Percentiles rank a stretch among this genome's conserved stretches.
phyloP scores from a whole-genome alignment of 257 asterid genomes.

The Lycium barbarum region DNA sequence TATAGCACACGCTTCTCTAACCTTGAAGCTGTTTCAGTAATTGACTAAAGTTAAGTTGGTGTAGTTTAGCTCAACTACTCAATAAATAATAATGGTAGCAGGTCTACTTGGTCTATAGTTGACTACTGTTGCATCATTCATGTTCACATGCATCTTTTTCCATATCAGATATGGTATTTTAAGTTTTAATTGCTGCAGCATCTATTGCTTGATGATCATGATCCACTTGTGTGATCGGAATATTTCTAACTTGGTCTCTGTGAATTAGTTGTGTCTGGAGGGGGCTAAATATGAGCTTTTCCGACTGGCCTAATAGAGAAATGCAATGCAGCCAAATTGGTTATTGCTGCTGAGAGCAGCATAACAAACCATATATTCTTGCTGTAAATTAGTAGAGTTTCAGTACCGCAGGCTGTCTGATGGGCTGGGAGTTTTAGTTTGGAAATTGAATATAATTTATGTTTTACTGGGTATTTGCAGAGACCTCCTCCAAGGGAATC shows the following conservation, averaged over 20 bases:
- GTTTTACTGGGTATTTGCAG: conserved; percentile 54
- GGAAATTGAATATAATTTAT: neutral
- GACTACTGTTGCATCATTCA: neutral
- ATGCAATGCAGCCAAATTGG: neutral
- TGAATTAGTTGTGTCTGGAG: neutral
- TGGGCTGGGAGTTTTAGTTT: neutral
- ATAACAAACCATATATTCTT: neutral
- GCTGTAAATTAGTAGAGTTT: neutral
- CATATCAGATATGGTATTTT: neutral
- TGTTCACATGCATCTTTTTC: conserved; percentile 5
- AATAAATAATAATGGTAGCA: neutral
- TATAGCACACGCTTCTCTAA: neutral
- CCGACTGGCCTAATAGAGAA: neutral
- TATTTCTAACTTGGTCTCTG: neutral
- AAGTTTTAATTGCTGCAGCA: neutral
- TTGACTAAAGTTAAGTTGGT: conserved; percentile 16
- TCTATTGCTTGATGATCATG: neutral
- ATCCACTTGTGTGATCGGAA: neutral
- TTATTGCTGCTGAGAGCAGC: conserved; percentile 3
- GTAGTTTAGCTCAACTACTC: conserved; percentile 24
- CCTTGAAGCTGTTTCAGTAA: conserved; percentile 9
- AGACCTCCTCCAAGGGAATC: conserved; percentile 70
- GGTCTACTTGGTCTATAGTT: neutral
- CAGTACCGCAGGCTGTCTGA: neutral
- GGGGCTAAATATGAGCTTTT: neutral